These are phyloP conservation scores for Allium cepa DNA, from an alignment of 106 monocot species.

Conservation along the genomic window DNA sequence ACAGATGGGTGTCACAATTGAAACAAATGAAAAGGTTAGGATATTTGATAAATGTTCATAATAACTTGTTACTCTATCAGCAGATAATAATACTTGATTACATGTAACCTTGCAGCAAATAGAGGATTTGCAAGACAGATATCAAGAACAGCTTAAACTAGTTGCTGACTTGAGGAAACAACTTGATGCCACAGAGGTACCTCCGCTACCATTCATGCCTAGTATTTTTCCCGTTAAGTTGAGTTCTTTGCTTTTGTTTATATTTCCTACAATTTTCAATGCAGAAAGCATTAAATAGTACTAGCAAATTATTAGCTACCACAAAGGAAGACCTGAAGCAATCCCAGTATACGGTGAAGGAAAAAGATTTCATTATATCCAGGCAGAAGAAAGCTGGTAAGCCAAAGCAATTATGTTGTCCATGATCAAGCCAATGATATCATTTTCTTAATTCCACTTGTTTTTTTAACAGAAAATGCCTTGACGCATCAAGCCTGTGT, in stretches of 20 bases:
- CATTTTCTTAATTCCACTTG: neutral
- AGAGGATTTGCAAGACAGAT: slow-evolving; percentile 63
- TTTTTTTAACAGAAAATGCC: slow-evolving; percentile 57
- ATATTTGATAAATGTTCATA: neutral
- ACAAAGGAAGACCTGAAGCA: slow-evolving; percentile 70
- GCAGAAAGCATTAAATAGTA: slow-evolving; percentile 73
- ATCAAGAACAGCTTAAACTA: slow-evolving; percentile 39
- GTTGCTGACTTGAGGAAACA: slow-evolving; percentile 59
- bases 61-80: neutral
- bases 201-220: neutral
- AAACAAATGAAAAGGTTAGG: slow-evolving; percentile 71
- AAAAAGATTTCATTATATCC: slow-evolving; percentile 80
- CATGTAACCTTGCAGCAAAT: slow-evolving; percentile 38
- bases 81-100: neutral
- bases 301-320: slow-evolving; percentile 50
- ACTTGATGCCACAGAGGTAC: slow-evolving; percentile 74
- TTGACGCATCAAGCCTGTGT: slow-evolving; percentile 78
- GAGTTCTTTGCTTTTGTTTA: neutral
- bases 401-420: slow-evolving; percentile 4
- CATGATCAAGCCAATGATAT: neutral
- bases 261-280: neutral
- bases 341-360: slow-evolving; percentile 56
- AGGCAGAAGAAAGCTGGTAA: slow-evolving; percentile 79
- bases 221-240: neutral
- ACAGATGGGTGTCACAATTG: slow-evolving; percentile 50